phyloP scores from a whole-genome alignment of 345 rosid species.

The Gossypioides kirkii region DNA sequence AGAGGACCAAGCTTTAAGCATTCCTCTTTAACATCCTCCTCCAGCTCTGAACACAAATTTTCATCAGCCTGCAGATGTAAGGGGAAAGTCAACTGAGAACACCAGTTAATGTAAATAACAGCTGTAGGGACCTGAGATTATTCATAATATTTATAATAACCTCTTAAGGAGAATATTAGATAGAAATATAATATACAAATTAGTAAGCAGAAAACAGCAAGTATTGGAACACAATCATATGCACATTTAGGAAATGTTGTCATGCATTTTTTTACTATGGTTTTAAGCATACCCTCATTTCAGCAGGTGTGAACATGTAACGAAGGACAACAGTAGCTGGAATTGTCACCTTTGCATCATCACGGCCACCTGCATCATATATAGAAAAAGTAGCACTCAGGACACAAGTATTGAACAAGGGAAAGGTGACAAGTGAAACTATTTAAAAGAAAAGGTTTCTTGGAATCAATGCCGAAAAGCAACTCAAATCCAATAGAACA shows the following conservation, averaged over 20 bases:
- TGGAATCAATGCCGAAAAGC: not conserved
- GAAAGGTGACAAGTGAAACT: not conserved
- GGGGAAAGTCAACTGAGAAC: constrained; percentile 10
- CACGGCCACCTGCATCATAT: constrained; percentile 71
- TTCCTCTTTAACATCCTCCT: constrained; percentile 81
- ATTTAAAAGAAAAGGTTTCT: not conserved
- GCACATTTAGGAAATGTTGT: not conserved
- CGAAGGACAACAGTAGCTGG: constrained; percentile 79
- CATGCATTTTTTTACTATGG: not conserved
- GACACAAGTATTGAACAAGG: not conserved
- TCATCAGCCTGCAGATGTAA: constrained; percentile 62
- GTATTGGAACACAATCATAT: not conserved
- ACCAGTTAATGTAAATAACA: not conserved
- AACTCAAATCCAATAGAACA: not conserved
- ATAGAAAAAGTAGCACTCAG: not conserved
- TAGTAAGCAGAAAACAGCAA: not conserved
- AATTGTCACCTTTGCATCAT: constrained; percentile 77
- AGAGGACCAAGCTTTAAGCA: constrained; percentile 77
- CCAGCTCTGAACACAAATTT: constrained; percentile 59
- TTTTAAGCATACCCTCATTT: constrained; percentile 59
- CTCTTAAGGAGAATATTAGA: not conserved
- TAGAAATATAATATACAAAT: not conserved
- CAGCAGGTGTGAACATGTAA: constrained; percentile 77
- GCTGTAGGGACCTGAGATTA: not conserved
- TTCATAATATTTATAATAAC: not conserved